Base-by-base conservation (phyloP, 2,329 filamentous ascomycete species). In the Canariomyces notabilis region DNA sequence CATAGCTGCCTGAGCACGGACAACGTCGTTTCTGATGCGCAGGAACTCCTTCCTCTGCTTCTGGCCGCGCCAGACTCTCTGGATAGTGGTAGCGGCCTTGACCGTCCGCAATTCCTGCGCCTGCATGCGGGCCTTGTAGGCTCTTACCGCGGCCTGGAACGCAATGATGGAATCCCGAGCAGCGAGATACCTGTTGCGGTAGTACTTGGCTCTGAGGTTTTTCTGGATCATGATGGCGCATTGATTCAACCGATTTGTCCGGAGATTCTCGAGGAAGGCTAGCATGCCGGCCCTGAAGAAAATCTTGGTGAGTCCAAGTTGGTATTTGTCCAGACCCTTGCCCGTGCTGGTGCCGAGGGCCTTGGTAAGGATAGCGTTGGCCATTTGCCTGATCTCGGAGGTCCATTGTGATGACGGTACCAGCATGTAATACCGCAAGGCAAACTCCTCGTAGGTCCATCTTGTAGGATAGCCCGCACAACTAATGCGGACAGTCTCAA, bases 271-370 rank as follows among this genome's bases (percentile, higher is more conserved):
- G 41, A 98, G 74, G 72, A 96, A 96, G 6, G 93, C 93, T 59
- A 98, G 83, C 93, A 98, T 98, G 67, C 93, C 93, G 46, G 93
- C 93, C 50, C 93, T 86, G 82, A 98, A 98, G 73, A 98, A 98
- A 64, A 98, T 96, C 73, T 98, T 98, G 42, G 91, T 97, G 56
- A 97, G 75, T 70, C 93, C 93, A 54, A 98, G 80, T 70, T 98
- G 93, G 64, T 97, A 98, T 69, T 95, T 98, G 72, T 97, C 93
- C 44, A 83, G 70, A 38, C 84, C 85, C 57, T 85, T 80, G 49
- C 80, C 81, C 35, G 77, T 87, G 57, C 81, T 82, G 51, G 86
- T 82, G 46, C 88, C 91, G 22, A 98, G 76, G 1, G 90, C 93
- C 68, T 90, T 93, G 49, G 80, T 83, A 54, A 98, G 70, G 59